Percentiles rank a stretch among this genome's conserved stretches.
Evolutionary conservation across 2,329 filamentous ascomycete species (phyloP).

Genomic region (Colletotrichum sp.): DNA sequence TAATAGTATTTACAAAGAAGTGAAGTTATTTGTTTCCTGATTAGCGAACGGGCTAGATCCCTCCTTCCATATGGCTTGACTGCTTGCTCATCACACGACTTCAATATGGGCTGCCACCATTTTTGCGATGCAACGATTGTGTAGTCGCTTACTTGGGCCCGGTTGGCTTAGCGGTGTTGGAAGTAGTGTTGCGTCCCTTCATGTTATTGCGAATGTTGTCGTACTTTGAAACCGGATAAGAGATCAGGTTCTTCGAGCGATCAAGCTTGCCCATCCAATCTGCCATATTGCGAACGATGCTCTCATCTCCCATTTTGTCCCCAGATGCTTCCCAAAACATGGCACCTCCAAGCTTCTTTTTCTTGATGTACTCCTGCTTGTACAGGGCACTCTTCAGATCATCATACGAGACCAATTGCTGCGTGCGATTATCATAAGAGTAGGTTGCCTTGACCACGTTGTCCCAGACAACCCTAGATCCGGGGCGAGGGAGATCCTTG

Average conservation of each 20-base stretch:
- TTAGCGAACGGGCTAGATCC: not conserved
- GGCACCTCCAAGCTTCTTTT: slow-evolving; percentile 69
- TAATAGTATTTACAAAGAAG: not conserved
- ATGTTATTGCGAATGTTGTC: slow-evolving; percentile 7
- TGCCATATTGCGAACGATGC: slow-evolving; percentile 4
- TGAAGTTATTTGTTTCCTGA: not conserved
- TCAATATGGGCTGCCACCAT: not conserved
- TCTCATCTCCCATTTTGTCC: slow-evolving; percentile 61
- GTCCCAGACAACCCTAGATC: slow-evolving; percentile 65
- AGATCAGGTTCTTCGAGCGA: not conserved
- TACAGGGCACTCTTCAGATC: slow-evolving; percentile 61
- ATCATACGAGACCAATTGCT: slow-evolving; percentile 75
- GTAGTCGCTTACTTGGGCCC: not conserved
- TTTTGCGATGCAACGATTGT: not conserved
- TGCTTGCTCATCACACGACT: not conserved
- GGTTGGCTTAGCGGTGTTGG: not conserved
- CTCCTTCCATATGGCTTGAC: not conserved
- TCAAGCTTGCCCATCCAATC: not conserved
- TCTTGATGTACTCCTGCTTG: slow-evolving; percentile 72
- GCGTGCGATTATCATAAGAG: slow-evolving; percentile 66
- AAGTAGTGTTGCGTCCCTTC: not conserved
- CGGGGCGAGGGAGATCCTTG: slow-evolving; percentile 72
- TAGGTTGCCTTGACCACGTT: slow-evolving; percentile 68
- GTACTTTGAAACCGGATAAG: slow-evolving; percentile 5
- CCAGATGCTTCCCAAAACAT: slow-evolving; percentile 88